Evolutionary conservation across 164 flowering plant genomes (phyloP), one percentile per base, ranked within the genome.

Genomic region (Litsea cubeba): DNA sequence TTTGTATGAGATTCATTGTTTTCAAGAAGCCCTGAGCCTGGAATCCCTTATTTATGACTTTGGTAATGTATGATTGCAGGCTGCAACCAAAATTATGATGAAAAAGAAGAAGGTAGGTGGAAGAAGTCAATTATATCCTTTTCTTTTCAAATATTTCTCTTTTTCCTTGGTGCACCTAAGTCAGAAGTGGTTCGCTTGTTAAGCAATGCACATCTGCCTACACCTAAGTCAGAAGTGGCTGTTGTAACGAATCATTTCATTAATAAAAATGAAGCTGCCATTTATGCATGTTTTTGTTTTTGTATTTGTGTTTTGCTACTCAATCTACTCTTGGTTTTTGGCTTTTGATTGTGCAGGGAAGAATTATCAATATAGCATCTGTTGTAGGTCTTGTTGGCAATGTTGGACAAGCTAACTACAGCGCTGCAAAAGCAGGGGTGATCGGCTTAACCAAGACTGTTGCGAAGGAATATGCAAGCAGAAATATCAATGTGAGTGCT

Each of bases 341-440:
- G 46, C 46, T 71, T 2, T 18, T 20, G 51, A 49, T 69, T 12
- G 62, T 80, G 71, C 87, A 96, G 98, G 99, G 99, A 76, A 90
- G 94, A 76, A 89, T 94, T 30, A 88, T 96, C 76, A 96, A 92
- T 75, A 88, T 96, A 72, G 85, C 97, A 62, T 96, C 99, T 58
- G 97, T 96, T 79, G 99, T 92, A 83, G 98, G 99, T 71, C 85
- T 95, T 35, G 86, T 87, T 75, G 99, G 99, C 49, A 96, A 92
- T 72, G 79, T 78, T 71, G 98, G 98, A 74, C 99, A 96, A 85
- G 95, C 99, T 72, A 96, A 96, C 78, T 94, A 94, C 74, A 88
- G 95, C 85, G 98, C 99, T 78, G 97, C 99, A 71, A 96, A 96
- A 83, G 99, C 99, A 24, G 99, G 98, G 18, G 99, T 95, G 26